These are phyloP conservation scores for Diaporthe nobilis DNA, from an alignment of 2,329 filamentous ascomycete genomes.

Conservation along the genomic window DNA sequence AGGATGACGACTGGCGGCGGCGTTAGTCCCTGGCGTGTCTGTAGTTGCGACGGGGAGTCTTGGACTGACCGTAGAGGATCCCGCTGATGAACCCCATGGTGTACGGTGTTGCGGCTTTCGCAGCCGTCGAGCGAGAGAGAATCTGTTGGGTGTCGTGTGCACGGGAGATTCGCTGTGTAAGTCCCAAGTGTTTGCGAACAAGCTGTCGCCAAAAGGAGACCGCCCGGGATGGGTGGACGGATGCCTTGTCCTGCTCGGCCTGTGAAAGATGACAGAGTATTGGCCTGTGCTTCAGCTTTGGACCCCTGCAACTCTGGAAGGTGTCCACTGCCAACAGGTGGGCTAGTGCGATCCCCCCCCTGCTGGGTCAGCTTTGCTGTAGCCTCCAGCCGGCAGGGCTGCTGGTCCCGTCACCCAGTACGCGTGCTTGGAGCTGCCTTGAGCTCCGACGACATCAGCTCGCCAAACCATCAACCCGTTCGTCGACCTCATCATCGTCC, in stretches of 20 bases:
- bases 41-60: neutral
- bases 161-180: constrained; percentile 1
- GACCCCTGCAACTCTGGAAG: constrained; percentile 24
- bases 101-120: constrained; percentile 40
- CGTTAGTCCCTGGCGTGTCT: constrained; percentile 23
- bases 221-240: neutral
- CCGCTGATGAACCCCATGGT: constrained; percentile 80
- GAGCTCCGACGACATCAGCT: constrained; percentile 41
- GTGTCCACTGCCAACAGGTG: constrained; percentile 8
- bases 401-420: constrained; percentile 24
- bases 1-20: constrained; percentile 79
- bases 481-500: constrained; percentile 36
- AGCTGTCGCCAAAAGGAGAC: constrained; percentile 33
- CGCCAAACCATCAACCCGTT: constrained; percentile 27
- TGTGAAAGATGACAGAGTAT: constrained; percentile 26
- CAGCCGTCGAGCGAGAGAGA: constrained; percentile 18
- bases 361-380: constrained; percentile 21
- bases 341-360: neutral
- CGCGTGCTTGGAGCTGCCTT: constrained; percentile 43
- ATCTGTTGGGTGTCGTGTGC: neutral
- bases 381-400: constrained; percentile 39
- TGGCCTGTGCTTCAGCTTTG: constrained; percentile 30
- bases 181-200: constrained; percentile 20
- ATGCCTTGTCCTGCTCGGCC: neutral
- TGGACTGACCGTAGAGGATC: constrained; percentile 77